These are phyloP conservation scores for Fraxinus baroniana DNA, from an alignment of 305 asterid species.

Conservation along the genomic window DNA sequence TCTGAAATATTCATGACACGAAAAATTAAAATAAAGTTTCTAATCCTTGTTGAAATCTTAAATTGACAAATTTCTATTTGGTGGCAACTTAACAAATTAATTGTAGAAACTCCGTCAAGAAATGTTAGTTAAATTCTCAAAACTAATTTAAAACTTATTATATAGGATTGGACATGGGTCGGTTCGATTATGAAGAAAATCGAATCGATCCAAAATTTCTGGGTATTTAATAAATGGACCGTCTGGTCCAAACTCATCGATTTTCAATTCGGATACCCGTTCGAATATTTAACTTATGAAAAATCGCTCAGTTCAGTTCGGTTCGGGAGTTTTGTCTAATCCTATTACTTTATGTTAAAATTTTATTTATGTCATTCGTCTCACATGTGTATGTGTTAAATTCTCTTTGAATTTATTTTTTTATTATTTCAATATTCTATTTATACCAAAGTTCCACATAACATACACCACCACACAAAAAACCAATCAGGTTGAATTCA, in stretches of 20 bases:
- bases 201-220: too few relatives aligned
- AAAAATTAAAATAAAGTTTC: too few relatives aligned
- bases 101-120: not conserved
- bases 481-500: not conserved
- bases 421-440: not conserved
- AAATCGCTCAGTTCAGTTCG: too few relatives aligned
- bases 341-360: too few relatives aligned
- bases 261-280: too few relatives aligned
- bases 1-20: not conserved
- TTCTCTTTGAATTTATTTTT: not conserved
- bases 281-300: too few relatives aligned
- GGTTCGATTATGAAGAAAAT: too few relatives aligned
- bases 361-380: not conserved
- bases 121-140: not conserved
- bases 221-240: too few relatives aligned
- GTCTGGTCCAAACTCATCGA: too few relatives aligned
- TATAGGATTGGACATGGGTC: too few relatives aligned
- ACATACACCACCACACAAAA: not conserved
- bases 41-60: not conserved
- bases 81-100: not conserved
- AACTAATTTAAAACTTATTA: not conserved
- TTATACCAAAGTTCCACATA: not conserved
- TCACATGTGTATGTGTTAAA: not conserved
- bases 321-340: too few relatives aligned
- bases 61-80: not conserved